Percentiles rank a stretch among this genome's conserved stretches.
These are phyloP conservation scores for Astrothelium subdiscretum DNA, from an alignment of 495 filamentous ascomycete genomes.

Conservation along the genomic window DNA sequence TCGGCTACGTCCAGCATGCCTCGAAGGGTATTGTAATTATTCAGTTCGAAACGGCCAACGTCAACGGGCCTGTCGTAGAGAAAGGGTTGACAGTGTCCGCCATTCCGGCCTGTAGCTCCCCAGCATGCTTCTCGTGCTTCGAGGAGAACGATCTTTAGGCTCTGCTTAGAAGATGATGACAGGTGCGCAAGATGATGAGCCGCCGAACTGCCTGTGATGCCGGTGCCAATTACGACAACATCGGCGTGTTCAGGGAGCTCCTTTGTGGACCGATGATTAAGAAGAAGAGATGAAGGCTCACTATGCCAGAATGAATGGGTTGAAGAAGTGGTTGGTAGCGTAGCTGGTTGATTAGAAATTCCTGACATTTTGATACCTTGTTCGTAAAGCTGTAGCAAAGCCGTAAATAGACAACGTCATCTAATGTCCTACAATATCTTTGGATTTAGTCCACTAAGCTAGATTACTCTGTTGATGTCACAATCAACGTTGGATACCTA, in stretches of 20 bases:
- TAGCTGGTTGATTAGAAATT: conserved; percentile 1
- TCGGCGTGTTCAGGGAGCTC: conserved; percentile 47
- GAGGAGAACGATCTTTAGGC: conserved; percentile 50
- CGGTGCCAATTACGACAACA: conserved; percentile 61
- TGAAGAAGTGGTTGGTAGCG: conserved; percentile 41
- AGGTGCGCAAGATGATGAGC: conserved; percentile 44
- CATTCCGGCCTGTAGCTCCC: conserved; percentile 73
- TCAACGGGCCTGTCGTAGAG: conserved; percentile 40
- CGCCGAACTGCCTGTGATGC: conserved; percentile 58
- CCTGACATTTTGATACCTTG: background rate
- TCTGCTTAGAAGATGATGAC: conserved; percentile 4
- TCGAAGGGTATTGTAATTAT: conserved; percentile 43
- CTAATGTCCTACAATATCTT: no score
- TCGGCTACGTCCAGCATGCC: conserved; percentile 30
- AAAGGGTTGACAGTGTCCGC: conserved; percentile 60
- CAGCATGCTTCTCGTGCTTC: conserved; percentile 70
- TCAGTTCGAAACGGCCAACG: conserved; percentile 52
- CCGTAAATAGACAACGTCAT: no score
- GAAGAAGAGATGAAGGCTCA: conserved; percentile 42
- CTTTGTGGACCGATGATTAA: conserved; percentile 48
- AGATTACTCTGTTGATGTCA: no score
- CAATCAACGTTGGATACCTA: no score
- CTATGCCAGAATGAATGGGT: conserved; percentile 67
- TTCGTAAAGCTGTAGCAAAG: no score
- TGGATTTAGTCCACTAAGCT: no score